phyloP scores from a whole-genome alignment of 768 basidiomycete genomes.

The Kwoniella bestiolae region DNA sequence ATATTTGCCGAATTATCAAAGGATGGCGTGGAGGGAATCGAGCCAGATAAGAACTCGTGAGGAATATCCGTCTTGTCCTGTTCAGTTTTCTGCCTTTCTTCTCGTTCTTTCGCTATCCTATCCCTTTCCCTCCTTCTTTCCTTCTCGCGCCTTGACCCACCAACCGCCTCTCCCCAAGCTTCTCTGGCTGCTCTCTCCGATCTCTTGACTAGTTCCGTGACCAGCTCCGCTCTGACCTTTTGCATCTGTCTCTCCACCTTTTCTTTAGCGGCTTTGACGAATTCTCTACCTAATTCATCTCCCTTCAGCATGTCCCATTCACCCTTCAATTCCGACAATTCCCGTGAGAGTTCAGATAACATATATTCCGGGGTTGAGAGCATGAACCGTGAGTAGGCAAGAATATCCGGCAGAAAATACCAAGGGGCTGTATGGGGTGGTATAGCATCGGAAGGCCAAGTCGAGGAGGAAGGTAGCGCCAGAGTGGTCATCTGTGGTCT shows the following conservation, averaged over 20 bases:
- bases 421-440: constrained; percentile 93
- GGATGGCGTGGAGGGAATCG: constrained; percentile 1
- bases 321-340: constrained; percentile 71
- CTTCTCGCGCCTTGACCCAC: constrained; percentile 39
- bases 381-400: constrained; percentile 90
- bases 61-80: constrained; percentile 29
- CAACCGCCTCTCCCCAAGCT: constrained; percentile 49
- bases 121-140: constrained; percentile 42
- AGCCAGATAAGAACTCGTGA: constrained; percentile 32
- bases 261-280: constrained; percentile 76
- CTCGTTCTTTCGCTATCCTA: constrained; percentile 34
- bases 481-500: constrained; percentile 93
- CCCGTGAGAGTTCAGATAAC: constrained; percentile 70
- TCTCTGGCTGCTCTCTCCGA: constrained; percentile 67
- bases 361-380: constrained; percentile 88
- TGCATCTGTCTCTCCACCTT: constrained; percentile 79
- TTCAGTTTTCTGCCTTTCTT: constrained; percentile 19
- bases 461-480: constrained; percentile 84
- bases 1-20: constrained; percentile 21
- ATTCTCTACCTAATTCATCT: constrained; percentile 77
- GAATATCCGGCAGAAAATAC: constrained; percentile 92
- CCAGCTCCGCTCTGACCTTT: constrained; percentile 72
- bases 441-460: constrained; percentile 92
- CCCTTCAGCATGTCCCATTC: constrained; percentile 72
- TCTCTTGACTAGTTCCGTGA: constrained; percentile 68